Evolutionary conservation across 2,329 filamentous ascomycete species (phyloP), one percentile per base, ranked within the genome.

Genomic region (Aspergillus oerlinghausenensis): DNA sequence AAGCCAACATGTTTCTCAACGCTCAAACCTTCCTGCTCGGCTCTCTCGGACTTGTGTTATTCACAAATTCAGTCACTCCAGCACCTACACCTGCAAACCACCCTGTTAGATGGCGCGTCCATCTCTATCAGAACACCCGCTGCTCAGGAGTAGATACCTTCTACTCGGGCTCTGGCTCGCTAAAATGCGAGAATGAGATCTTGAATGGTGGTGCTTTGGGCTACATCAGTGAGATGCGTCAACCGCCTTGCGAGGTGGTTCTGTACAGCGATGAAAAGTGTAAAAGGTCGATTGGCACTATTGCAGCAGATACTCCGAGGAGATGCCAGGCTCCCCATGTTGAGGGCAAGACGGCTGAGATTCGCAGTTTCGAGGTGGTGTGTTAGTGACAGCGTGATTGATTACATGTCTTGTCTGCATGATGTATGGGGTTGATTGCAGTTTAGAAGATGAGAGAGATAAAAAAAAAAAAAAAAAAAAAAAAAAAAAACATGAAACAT

Each of bases 141-240:
- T 60, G 60, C 53, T 56, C 60, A 9, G 57, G 60, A 17, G 52
- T 43, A 50, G 52, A 47, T 11, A 60, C 57, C 9, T 43, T 47
- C 2, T 58, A 53, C 50, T 60, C 51, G 10, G 60, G 60, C 8
- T 56, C 43, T n/a, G 32, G 21, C n/a, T 52, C 55, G 17, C 40
- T 50, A 3, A 4, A 23, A 3, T 61, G 60, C 38, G 43, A 51
- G 17, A 40, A 54, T 29, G 26, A 38, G 1, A 60, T 60, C 7
- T 50, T 60, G 43, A 61, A 61, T 29, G 55, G 57, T 14, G 57
- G 60, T 5, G 57, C 57, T 8, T 23, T 60, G 26, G 53, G 50
- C 8, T 61, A 56, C 19, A 58, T 61, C n/a, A 29, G 40, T 23
- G 38, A 35, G 19, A 53, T 51, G 3, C n/a, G 11, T 10, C 21